Base-by-base conservation (phyloP, 768 basidiomycete species). In the Lactifluus rugatus region DNA sequence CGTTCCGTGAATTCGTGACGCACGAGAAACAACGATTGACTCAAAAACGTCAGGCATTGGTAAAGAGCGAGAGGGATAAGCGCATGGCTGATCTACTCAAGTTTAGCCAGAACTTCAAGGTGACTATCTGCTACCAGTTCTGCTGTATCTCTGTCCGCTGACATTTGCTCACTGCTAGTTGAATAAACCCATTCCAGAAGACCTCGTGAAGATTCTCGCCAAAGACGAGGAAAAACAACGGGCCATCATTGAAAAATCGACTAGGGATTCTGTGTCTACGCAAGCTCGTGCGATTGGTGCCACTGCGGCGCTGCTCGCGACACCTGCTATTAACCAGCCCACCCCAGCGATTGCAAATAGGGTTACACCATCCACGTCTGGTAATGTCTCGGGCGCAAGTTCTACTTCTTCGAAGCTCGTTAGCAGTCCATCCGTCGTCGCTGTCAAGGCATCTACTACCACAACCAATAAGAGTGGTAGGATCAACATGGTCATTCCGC, bases 71-170 rank as follows among this genome's bases (percentile, higher is more conserved):
- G 70, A 89, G 94, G 83, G 93, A 98, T 71, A 90, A 89, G 68
- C 84, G 89, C 61, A 83, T 96, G 76, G 88, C 92, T 10, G 95
- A 98, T 44, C 76, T 98, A 37, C 80, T 93, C 69, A 89, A 89
- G 72, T 99, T 97, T 72, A 92, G 91, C 63, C 80, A 89, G 71
- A 86, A 73, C 64, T 99, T 99, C 84, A 95, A 96, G 82, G 94
- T 93, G 47, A 47, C 78, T 65, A 19, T 52, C 34, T 44, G 19
- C 10, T 39, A 13, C 8, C 14, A 0, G 26, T 9, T 26, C 48
- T 5, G 42, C 39, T 44, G 44, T 31, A n/a, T 21, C 32, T 39
- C 28, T 21, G 37, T 21, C 48, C 36, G 19, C 46, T 49, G 47
- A 37, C 44, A 8, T 9, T 23, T 41, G 19, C 37, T 39, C 42